Evolutionary conservation across 2,329 filamentous ascomycete species (phyloP).

Genomic region (Aspergillus melleus): DNA sequence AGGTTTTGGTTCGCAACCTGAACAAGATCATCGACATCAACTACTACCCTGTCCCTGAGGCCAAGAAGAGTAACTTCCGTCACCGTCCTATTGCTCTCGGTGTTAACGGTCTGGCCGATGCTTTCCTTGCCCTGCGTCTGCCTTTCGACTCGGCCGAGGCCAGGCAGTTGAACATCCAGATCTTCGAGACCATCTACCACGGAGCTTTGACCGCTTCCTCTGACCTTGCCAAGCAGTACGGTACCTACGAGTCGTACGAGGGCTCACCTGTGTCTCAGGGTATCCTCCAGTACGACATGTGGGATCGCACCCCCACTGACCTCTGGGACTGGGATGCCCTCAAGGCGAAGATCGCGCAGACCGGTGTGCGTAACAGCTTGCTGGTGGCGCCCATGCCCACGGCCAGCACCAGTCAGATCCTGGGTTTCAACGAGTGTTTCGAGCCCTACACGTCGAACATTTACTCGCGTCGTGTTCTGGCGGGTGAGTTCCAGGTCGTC

Average conservation of each 20-base stretch:
- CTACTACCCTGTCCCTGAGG: constrained; percentile 95
- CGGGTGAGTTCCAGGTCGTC: constrained; percentile 98
- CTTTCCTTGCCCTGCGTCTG: constrained; percentile 93
- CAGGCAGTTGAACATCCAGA: constrained; percentile 91
- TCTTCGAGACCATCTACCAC: constrained; percentile 99
- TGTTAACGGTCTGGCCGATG: constrained; percentile 96
- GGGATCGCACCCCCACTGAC: constrained; percentile 87
- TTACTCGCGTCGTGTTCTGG: constrained; percentile 95
- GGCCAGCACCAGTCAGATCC: constrained; percentile 93
- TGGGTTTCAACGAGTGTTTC: constrained; percentile 99
- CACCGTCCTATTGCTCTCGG: constrained; percentile 94
- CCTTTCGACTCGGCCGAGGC: constrained; percentile 97
- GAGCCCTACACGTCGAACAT: constrained; percentile 99
- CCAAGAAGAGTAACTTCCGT: constrained; percentile 93
- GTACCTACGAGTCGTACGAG: constrained; percentile 85
- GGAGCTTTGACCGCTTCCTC: constrained; percentile 86
- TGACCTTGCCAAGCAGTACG: constrained; percentile 78
- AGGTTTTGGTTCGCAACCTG: constrained; percentile 89
- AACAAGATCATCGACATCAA: constrained; percentile 99
- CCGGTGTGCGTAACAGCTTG: constrained; percentile 93
- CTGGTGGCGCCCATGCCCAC: constrained; percentile 97
- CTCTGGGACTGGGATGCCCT: constrained; percentile 95
- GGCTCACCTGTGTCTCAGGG: constrained; percentile 94
- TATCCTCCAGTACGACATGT: constrained; percentile 98
- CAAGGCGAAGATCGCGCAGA: constrained; percentile 86